Evolutionary conservation across 2,329 filamentous ascomycete species (phyloP), one percentile per base, ranked within the genome.

Genomic region (Penicillium decumbens): DNA sequence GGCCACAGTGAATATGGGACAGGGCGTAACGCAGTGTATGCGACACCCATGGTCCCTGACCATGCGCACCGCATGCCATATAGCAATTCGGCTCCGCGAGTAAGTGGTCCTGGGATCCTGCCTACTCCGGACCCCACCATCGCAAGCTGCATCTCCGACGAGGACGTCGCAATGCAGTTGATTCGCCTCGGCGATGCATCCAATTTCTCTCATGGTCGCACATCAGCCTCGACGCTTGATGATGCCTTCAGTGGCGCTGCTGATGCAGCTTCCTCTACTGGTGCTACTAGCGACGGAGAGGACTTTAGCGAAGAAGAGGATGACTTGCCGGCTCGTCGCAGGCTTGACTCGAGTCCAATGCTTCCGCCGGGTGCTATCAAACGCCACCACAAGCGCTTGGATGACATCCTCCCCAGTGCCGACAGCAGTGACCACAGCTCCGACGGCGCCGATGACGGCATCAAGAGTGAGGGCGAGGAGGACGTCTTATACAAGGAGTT

Each of bases 81-180:
- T 41, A 66, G 66, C 54, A 71, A 69, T 54, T 65, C 67, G 44
- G 72, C 70, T 35, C 67, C 64, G 49, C 67, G 65, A 33, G 60
- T 59, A 37, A 64, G 68, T 44, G 72, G 67, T 43, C 67, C 77
- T 55, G 83, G 84, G 47, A 81, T 95, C 59, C 77, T 96, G 56
- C 91, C 91, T 18, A 98, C 93, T 2, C 93, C 93, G 24, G 93
- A 97, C 63, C 92, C 92, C n/a, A 98, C 93, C 10, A 88, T 97
- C 61, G 89, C 89, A 47, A 97, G 92, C 72, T 95, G 89, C 70
- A 92, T 98, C 70, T 97, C 92, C 12, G 93, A 98, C 67, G 93
- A 98, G 71, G 93, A 98, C 72, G 93, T 97, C 54, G 93, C 93
- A 49, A 85, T 96, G 66, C 93, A 97, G 73, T 78, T 98, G 64